Percentiles rank a stretch among this genome's conserved stretches.
Conservation (phyloP, 163 green algal genomes). For the Scenedesmus sp. region DNA sequence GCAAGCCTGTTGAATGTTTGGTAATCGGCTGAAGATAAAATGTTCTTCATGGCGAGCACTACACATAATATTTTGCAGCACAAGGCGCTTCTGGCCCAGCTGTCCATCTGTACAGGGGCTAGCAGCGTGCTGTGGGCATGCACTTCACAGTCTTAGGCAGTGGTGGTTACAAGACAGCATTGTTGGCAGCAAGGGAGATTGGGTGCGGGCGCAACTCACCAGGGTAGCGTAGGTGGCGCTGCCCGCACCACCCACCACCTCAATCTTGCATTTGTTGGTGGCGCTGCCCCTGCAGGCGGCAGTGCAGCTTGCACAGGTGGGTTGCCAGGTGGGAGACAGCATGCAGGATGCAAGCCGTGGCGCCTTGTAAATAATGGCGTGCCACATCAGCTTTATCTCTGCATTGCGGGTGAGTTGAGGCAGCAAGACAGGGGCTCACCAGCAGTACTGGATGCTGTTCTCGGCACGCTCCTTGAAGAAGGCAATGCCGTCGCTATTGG, state of each 20-base stretch:
- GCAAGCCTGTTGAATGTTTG: no score
- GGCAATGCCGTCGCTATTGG: neutral
- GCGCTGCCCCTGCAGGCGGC: neutral
- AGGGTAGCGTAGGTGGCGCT: neutral
- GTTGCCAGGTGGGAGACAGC: no score
- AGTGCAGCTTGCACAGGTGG: neutral
- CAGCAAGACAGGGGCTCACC: neutral
- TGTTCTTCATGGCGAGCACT: no score
- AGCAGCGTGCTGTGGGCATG: no score
- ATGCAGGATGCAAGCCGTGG: neutral
- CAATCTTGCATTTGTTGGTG: neutral
- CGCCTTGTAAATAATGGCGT: no score
- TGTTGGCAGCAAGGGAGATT: neutral
- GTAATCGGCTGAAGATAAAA: no score
- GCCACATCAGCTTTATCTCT: no score
- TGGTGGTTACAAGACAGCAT: neutral
- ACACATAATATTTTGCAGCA: no score
- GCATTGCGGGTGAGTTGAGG: no score
- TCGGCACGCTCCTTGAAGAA: neutral
- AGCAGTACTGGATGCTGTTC: slow-evolving; percentile 13
- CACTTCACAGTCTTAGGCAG: no score
- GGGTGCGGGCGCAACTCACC: neutral
- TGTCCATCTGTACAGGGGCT: no score
- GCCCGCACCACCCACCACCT: neutral
- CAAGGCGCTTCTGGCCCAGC: no score